A percentile compares a stretch with the other conserved stretches of the same genome.
Evolutionary conservation across 805 yeast genomes (phyloP).

Genomic region (Yamadazyma nakazawae): DNA sequence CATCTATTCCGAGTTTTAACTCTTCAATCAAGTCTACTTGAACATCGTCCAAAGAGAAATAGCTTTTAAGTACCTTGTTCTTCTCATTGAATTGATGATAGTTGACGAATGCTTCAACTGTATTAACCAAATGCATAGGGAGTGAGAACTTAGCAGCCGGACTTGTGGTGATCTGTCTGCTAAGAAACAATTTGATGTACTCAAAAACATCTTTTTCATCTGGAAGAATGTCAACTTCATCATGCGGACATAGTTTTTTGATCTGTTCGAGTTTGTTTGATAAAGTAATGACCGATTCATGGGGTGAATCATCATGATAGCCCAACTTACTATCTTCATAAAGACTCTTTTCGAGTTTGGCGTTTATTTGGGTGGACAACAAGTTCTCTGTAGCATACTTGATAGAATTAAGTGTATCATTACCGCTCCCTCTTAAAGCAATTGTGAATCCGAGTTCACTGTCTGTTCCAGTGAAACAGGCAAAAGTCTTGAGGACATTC

Average conservation of each 20-base stretch:
- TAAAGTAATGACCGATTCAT: constrained; percentile 12
- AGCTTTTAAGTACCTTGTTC: constrained; percentile 20
- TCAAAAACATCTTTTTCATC: constrained; percentile 32
- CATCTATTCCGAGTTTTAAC: constrained; percentile 23
- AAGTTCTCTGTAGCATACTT: constrained; percentile 80
- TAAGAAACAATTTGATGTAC: constrained; percentile 37
- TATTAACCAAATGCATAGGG: constrained; percentile 60
- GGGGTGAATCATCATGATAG: constrained; percentile 11
- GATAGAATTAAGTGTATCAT: constrained; percentile 56
- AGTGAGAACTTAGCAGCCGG: constrained; percentile 75
- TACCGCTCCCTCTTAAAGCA: constrained; percentile 76
- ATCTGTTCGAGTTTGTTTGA: constrained; percentile 12
- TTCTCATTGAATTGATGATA: constrained; percentile 22
- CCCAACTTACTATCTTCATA: constrained; percentile 22
- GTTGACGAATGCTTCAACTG: constrained; percentile 48
- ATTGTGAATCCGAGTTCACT: constrained; percentile 77
- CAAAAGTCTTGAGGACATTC: constrained; percentile 60
- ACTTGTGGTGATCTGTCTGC: constrained; percentile 71
- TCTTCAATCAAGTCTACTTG: constrained; percentile 24
- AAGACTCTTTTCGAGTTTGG: constrained; percentile 62
- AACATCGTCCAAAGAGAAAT: constrained; percentile 24
- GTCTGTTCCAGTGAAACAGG: constrained; percentile 78
- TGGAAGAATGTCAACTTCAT: constrained; percentile 17
- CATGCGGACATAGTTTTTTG: constrained; percentile 13
- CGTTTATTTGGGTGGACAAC: constrained; percentile 73